Evolutionary conservation across 306 rosid species (phyloP).

Genomic region (Biancaea sappan): DNA sequence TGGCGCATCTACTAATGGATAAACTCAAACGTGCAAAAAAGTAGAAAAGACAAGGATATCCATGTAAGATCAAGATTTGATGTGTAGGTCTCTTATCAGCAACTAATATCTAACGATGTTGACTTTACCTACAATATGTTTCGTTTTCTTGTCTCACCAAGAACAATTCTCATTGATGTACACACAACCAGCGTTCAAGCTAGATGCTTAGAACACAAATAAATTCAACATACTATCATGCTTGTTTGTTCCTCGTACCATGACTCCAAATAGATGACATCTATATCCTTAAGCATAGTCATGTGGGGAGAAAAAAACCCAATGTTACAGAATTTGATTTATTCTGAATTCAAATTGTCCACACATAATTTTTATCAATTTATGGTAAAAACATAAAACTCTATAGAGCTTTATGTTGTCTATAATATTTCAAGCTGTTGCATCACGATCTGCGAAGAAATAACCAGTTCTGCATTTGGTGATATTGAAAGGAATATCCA

Average conservation of each 20-base stretch:
- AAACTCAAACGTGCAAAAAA: conserved; percentile 51
- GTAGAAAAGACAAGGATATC: conserved; percentile 22
- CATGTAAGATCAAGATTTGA: conserved; percentile 14
- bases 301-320: too few species aligned
- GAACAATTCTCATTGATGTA: conserved; percentile 12
- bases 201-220: too few species aligned
- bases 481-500: neutral
- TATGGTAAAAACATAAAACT: neutral
- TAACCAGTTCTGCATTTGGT: conserved; percentile 16
- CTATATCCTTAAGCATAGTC: too few species aligned
- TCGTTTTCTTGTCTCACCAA: neutral
- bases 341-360: too few species aligned
- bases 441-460: conserved; percentile 32
- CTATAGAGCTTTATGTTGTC: neutral
- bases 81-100: neutral
- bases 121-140: neutral
- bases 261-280: neutral
- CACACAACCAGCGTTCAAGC: neutral
- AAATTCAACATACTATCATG: too few species aligned
- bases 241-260: neutral
- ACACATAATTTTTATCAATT: too few species aligned
- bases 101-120: neutral
- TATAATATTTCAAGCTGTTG: neutral
- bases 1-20: conserved; percentile 73
- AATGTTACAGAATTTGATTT: too few species aligned